These are phyloP conservation scores for Hirsutella minnesotensis DNA, from an alignment of 2,329 filamentous ascomycete species.

Conservation along the genomic window DNA sequence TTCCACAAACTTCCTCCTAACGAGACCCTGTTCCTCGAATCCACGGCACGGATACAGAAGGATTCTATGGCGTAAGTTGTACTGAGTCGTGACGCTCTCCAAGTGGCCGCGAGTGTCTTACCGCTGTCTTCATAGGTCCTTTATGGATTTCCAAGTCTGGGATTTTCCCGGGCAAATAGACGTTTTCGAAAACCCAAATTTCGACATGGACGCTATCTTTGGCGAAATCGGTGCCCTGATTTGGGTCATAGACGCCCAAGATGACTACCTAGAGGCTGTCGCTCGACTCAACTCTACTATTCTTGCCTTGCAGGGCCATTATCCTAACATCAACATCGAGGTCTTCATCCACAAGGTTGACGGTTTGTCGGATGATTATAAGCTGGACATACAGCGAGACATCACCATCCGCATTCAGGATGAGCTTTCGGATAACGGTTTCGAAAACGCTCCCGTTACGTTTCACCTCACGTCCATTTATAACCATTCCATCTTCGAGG, in stretches of 20 bases:
- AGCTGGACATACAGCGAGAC: slow-evolving; percentile 89
- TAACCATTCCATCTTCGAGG: slow-evolving; percentile 96
- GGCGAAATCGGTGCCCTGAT: slow-evolving; percentile 88
- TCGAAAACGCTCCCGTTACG: slow-evolving; percentile 85
- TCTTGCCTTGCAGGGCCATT: slow-evolving; percentile 74
- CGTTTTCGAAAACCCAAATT: slow-evolving; percentile 72
- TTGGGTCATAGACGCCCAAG: slow-evolving; percentile 97
- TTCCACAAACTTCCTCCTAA: slow-evolving; percentile 96
- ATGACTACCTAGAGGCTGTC: slow-evolving; percentile 91
- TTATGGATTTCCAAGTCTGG: slow-evolving; percentile 99
- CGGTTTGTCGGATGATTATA: slow-evolving; percentile 93
- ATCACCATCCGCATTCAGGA: slow-evolving; percentile 95
- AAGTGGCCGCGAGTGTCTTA: neutral
- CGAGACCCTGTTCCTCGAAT: slow-evolving; percentile 91
- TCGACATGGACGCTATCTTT: slow-evolving; percentile 89
- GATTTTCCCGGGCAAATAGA: slow-evolving; percentile 94
- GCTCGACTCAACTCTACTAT: slow-evolving; percentile 80
- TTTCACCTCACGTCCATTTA: slow-evolving; percentile 98
- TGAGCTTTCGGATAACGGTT: slow-evolving; percentile 83
- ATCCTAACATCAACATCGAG: slow-evolving; percentile 91
- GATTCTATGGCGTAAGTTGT: slow-evolving; percentile 78
- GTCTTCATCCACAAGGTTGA: slow-evolving; percentile 99
- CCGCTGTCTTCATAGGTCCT: slow-evolving; percentile 50
- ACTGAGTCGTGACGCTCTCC: neutral
- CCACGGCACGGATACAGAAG: slow-evolving; percentile 87